Percentiles rank a stretch among this genome's conserved stretches.
Conservation (phyloP, 306 rosid species). For the Vicia sativa region DNA sequence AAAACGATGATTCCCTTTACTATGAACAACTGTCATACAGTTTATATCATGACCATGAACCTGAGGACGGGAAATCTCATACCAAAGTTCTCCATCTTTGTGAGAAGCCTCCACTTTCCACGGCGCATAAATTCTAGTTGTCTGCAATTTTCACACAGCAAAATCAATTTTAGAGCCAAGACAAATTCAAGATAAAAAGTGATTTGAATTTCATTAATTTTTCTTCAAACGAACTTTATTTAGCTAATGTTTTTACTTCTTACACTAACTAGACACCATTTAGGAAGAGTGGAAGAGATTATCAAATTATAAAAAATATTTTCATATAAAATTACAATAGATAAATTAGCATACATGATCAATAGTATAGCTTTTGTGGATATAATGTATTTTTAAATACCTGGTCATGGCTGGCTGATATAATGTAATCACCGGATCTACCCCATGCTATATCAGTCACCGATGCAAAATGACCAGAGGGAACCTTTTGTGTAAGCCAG, state of each 20-base stretch:
- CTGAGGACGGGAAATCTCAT: conserved; percentile 94
- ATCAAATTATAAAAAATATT: neutral
- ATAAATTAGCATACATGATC: conserved; percentile 15
- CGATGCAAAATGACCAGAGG: conserved; percentile 95
- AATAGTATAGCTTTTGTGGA: conserved; percentile 24
- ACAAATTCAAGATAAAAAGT: conserved; percentile 15
- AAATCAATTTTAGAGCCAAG: conserved; percentile 30
- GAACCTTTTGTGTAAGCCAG: conserved; percentile 95
- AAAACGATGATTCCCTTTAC: conserved; percentile 90
- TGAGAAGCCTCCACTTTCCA: conserved; percentile 66
- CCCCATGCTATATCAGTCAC: conserved; percentile 87
- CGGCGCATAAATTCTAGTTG: conserved; percentile 80
- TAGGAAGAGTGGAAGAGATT: conserved; percentile 21
- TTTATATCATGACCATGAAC: conserved; percentile 96
- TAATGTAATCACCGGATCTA: conserved; percentile 73
- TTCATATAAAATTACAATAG: conserved; percentile 1
- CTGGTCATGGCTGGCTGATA: conserved; percentile 96
- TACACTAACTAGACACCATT: conserved; percentile 25
- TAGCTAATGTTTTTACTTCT: conserved; percentile 24
- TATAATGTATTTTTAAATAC: conserved; percentile 40
- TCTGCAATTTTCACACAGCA: conserved; percentile 56
- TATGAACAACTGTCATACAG: conserved; percentile 68
- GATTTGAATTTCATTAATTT: conserved; percentile 20
- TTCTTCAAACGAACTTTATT: conserved; percentile 14
- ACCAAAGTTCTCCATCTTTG: conserved; percentile 62